phyloP scores from a whole-genome alignment of 768 basidiomycete genomes.

The Sporobolomyces pararoseus region DNA sequence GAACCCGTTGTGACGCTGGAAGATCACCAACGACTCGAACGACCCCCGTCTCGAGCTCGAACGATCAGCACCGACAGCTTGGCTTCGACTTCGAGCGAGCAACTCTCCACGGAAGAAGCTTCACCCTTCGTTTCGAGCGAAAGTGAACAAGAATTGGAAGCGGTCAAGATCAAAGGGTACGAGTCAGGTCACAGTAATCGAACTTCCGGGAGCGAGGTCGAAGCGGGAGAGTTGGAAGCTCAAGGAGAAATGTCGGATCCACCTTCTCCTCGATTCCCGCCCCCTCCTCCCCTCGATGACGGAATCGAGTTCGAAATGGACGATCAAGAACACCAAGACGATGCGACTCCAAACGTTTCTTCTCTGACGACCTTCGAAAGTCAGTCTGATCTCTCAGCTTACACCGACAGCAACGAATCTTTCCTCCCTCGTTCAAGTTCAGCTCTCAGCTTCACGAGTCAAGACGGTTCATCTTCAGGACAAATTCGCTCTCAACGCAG shows the following conservation, averaged over 20 bases:
- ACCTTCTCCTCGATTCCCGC: slow-evolving; percentile 32
- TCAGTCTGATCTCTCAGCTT: background rate
- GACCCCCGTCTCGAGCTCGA: background rate
- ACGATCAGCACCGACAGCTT: slow-evolving; percentile 20
- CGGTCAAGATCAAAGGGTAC: slow-evolving; percentile 6
- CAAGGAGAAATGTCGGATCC: slow-evolving; percentile 38
- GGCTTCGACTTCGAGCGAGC: slow-evolving; percentile 13
- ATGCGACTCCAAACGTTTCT: background rate
- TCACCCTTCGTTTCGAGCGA: background rate
- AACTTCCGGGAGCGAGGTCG: background rate
- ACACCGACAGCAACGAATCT: background rate
- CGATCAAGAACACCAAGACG: background rate
- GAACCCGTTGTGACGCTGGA: slow-evolving; percentile 8
- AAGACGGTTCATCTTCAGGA: background rate
- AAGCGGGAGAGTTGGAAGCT: slow-evolving; percentile 26
- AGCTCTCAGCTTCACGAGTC: background rate
- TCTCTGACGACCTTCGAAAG: background rate
- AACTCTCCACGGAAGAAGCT: background rate
- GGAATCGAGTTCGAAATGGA: slow-evolving; percentile 5
- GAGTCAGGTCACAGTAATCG: slow-evolving; percentile 13
- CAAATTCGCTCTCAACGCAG: background rate
- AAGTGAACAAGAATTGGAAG: background rate
- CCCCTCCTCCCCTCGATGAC: background rate
- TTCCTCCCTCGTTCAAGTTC: slow-evolving; percentile 4
- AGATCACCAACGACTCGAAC: slow-evolving; percentile 22